phyloP scores from a whole-genome alignment of 2,329 filamentous ascomycete genomes.

The Pseudogymnoascus sp. region DNA sequence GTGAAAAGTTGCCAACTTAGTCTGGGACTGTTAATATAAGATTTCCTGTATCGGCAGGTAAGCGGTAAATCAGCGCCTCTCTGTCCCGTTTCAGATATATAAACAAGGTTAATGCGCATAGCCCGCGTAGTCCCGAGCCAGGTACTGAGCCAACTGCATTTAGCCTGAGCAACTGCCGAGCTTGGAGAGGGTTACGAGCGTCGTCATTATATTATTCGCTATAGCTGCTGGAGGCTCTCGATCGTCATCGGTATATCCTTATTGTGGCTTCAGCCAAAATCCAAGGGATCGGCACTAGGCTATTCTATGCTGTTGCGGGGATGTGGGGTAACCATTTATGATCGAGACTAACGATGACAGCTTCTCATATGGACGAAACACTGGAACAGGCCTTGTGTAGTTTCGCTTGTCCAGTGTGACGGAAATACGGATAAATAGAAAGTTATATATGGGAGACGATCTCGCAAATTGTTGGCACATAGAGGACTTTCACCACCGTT shows the following conservation, averaged over 20 bases:
- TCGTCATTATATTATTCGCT: not conserved
- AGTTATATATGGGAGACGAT: not conserved
- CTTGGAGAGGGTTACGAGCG: not conserved
- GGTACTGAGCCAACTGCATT: not conserved
- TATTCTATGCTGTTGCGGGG: not conserved
- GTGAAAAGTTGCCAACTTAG: not conserved
- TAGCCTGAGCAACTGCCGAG: not conserved
- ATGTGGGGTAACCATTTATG: not conserved
- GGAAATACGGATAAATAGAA: not conserved
- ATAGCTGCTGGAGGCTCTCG: not conserved
- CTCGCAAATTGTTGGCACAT: not conserved
- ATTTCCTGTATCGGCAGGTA: not conserved
- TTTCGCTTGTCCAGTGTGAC: not conserved
- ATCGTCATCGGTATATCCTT: not conserved
- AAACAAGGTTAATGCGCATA: not conserved
- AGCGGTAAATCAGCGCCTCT: not conserved
- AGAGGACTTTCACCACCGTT: not conserved
- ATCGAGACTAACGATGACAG: not conserved
- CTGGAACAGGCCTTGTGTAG: not conserved
- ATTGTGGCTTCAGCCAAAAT: conserved; percentile 7
- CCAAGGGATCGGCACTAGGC: not conserved
- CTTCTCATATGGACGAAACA: conserved; percentile 5
- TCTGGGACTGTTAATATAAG: not conserved
- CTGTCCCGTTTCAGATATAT: not conserved
- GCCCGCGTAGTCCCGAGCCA: not conserved